phyloP scores from a whole-genome alignment of 371 early-diverging fungal species.

The Lichtheimia ornata region DNA sequence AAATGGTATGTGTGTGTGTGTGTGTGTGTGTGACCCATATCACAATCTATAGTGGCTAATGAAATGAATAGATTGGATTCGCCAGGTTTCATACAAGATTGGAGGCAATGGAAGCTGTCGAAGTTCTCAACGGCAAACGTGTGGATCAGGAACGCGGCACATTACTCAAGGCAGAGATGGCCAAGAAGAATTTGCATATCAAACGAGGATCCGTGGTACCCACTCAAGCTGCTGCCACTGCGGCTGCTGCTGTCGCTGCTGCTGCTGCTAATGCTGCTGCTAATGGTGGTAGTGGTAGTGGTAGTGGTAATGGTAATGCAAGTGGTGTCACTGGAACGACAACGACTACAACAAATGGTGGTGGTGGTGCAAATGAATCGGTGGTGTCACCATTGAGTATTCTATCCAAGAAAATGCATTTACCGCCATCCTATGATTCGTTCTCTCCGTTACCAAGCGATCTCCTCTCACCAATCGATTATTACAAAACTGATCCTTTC shows the following conservation, averaged over 20 bases:
- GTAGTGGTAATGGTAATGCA: background rate
- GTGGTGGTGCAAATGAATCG: background rate
- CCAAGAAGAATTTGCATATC: constrained; percentile 50
- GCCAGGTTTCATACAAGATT: constrained; percentile 38
- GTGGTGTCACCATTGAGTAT: constrained; percentile 16
- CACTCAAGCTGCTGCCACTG: constrained; percentile 3
- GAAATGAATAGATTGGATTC: constrained; percentile 40
- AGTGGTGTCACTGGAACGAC: background rate
- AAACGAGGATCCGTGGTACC: constrained; percentile 27
- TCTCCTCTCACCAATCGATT: constrained; percentile 58
- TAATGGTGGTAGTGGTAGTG: background rate
- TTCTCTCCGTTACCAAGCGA: constrained; percentile 62
- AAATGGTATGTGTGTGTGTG: constrained; percentile 71
- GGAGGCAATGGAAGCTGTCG: constrained; percentile 37
- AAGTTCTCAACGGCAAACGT: constrained; percentile 35
- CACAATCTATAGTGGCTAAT: too few relatives aligned
- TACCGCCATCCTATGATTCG: constrained; percentile 18
- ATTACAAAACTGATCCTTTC: constrained; percentile 49
- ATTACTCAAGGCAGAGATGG: constrained; percentile 47
- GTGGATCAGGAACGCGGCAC: constrained; percentile 40
- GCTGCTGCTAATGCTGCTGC: constrained; percentile 4
- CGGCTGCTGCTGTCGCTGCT: constrained; percentile 4
- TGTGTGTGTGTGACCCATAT: background rate
- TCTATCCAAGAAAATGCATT: constrained; percentile 18
- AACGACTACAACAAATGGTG: background rate